A percentile compares a stretch with the other conserved stretches of the same genome.
Evolutionary conservation across 176 grass and related monocot species (phyloP).

Genomic region (Eleusine coracana): DNA sequence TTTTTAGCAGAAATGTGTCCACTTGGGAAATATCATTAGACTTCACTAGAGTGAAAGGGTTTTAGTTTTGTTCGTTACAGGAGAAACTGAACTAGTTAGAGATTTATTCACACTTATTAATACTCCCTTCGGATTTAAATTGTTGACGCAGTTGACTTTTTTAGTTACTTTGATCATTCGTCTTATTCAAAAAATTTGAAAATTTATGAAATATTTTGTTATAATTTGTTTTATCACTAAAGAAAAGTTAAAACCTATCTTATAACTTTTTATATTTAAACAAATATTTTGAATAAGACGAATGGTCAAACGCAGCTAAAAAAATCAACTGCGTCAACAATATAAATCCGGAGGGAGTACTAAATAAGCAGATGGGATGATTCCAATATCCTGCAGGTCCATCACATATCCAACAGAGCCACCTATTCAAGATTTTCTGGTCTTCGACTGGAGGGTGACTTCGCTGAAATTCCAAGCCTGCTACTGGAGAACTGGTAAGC

Average conservation of each 20-base stretch:
- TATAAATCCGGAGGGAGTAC: no score
- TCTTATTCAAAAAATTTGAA: no score
- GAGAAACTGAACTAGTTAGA: slow-evolving; percentile 9
- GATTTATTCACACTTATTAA: slow-evolving; percentile 23
- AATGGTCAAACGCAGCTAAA: no score
- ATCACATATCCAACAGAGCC: slow-evolving; percentile 83
- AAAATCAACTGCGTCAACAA: no score
- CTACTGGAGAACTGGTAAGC: slow-evolving; percentile 93
- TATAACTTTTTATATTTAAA: no score
- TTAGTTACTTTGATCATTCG: no score
- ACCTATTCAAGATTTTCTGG: slow-evolving; percentile 86
- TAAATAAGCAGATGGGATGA: slow-evolving; percentile 21
- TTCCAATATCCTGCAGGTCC: slow-evolving; percentile 63
- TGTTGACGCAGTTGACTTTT: no score
- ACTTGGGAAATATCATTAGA: not conserved
- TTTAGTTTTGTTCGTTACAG: slow-evolving; percentile 8
- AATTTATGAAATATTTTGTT: no score
- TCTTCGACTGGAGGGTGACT: slow-evolving; percentile 77
- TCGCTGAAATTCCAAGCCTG: slow-evolving; percentile 81
- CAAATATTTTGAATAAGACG: no score
- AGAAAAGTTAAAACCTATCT: no score
- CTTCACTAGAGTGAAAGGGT: not conserved
- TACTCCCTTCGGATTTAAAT: not conserved
- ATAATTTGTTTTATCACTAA: no score
- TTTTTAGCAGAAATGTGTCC: not conserved